Evolutionary conservation across 2,329 filamentous ascomycete species (phyloP).

Genomic region (Proliferodiscus dingleyae): DNA sequence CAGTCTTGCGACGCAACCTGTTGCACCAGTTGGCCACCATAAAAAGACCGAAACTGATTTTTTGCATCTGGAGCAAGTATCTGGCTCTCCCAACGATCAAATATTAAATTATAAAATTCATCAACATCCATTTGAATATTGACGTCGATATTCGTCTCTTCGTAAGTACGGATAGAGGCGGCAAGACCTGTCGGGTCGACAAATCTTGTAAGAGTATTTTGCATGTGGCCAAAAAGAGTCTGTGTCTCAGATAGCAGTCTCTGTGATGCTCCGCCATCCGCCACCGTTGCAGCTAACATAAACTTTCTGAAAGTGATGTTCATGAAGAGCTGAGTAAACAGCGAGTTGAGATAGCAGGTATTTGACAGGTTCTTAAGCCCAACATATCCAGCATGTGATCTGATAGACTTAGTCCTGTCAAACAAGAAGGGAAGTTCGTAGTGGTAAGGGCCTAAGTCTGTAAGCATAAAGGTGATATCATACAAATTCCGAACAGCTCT

Average conservation of each 20-base stretch:
- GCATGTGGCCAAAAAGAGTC: constrained; percentile 77
- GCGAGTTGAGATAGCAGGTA: constrained; percentile 94
- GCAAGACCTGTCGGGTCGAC: constrained; percentile 72
- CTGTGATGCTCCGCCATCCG: constrained; percentile 53
- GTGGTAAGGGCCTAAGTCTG: constrained; percentile 44
- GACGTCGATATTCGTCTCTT: constrained; percentile 78
- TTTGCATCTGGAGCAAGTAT: constrained; percentile 65
- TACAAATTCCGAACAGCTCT: not conserved
- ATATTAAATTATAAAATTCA: constrained; percentile 92
- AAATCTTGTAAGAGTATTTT: constrained; percentile 70
- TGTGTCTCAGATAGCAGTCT: constrained; percentile 72
- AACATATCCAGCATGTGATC: constrained; percentile 75
- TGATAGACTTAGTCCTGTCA: constrained; percentile 63
- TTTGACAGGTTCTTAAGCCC: constrained; percentile 90
- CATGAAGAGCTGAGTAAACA: constrained; percentile 95
- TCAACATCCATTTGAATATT: constrained; percentile 96
- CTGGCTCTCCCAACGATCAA: constrained; percentile 85
- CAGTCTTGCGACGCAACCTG: constrained; percentile 96
- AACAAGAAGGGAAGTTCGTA: constrained; percentile 59
- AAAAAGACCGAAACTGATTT: constrained; percentile 73
- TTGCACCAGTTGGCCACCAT: constrained; percentile 85
- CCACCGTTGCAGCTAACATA: constrained; percentile 60
- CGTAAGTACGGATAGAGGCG: constrained; percentile 72
- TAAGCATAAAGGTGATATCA: constrained; percentile 17
- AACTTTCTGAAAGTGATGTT: constrained; percentile 83